Evolutionary conservation across 2,329 filamentous ascomycete species (phyloP).

Genomic region (Aspergillus cejpii): DNA sequence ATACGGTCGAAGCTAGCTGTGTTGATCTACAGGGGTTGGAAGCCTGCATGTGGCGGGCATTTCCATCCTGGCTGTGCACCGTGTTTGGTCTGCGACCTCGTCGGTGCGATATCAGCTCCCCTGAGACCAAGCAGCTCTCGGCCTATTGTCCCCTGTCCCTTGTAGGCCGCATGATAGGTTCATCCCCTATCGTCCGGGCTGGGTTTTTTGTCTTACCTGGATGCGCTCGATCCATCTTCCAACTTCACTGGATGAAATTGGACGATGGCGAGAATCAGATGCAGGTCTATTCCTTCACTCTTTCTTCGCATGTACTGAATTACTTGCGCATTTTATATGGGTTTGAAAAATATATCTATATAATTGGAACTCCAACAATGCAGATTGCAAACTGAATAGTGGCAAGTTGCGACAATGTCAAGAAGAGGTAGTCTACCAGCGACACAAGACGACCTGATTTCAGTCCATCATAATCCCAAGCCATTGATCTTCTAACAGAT

Average conservation of each 20-base stretch:
- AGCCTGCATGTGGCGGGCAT: slow-evolving; percentile 26
- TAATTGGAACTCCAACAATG: slow-evolving; percentile 14
- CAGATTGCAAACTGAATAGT: background rate
- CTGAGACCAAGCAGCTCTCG: background rate
- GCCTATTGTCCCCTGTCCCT: background rate
- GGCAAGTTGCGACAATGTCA: background rate
- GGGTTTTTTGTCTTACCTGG: slow-evolving; percentile 34
- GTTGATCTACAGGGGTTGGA: slow-evolving; percentile 5
- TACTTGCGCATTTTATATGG: slow-evolving; percentile 14
- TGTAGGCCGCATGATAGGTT: slow-evolving; percentile 37
- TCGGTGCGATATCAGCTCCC: slow-evolving; percentile 1
- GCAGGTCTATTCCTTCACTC: slow-evolving; percentile 34
- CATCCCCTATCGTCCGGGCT: slow-evolving; percentile 52
- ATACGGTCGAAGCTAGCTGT: slow-evolving; percentile 1
- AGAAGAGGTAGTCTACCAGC: background rate
- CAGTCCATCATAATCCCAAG: too few relatives aligned
- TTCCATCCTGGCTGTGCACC: slow-evolving; percentile 25
- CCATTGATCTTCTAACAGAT: slow-evolving; percentile 4
- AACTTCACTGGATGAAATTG: slow-evolving; percentile 25
- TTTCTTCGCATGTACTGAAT: slow-evolving; percentile 11
- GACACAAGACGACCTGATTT: too few relatives aligned
- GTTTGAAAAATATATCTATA: slow-evolving; percentile 14
- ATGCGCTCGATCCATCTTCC: slow-evolving; percentile 25
- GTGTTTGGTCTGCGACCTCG: slow-evolving; percentile 33
- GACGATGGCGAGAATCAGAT: slow-evolving; percentile 44